These are phyloP conservation scores for Megacollybia marginata DNA, from an alignment of 768 basidiomycete species.

Conservation along the genomic window DNA sequence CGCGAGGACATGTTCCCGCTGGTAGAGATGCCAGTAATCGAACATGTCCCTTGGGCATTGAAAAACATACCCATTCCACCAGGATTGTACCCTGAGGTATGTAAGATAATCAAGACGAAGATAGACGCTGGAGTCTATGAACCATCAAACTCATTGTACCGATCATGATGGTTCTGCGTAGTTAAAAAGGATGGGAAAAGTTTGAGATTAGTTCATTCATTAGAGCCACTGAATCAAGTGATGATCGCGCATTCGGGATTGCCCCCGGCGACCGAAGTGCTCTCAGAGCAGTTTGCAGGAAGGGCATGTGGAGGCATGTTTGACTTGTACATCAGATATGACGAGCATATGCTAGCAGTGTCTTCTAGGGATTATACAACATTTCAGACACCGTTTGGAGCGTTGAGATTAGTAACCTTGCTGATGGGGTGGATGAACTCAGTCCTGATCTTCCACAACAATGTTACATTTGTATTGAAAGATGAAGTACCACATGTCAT, in stretches of 20 bases:
- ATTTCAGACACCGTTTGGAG: conserved; percentile 8
- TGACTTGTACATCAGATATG: conserved; percentile 7
- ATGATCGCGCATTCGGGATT: conserved; percentile 11
- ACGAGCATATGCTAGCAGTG: conserved; percentile 1
- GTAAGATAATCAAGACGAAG: no score
- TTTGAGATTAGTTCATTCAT: conserved; percentile 10
- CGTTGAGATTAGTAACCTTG: conserved; percentile 6
- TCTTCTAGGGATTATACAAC: conserved; percentile 9
- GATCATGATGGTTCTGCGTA: no score
- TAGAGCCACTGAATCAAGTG: conserved; percentile 12
- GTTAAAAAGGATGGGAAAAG: no score
- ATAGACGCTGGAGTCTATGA: no score
- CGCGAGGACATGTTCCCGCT: not conserved
- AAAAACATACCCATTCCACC: not conserved
- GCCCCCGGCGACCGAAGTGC: conserved; percentile 7
- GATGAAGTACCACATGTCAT: conserved; percentile 4
- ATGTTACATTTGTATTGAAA: conserved; percentile 16
- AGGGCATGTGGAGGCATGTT: conserved; percentile 1
- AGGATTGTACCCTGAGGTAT: no score
- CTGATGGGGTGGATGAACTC: conserved; percentile 14
- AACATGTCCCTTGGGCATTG: not conserved
- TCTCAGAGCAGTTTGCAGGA: conserved; percentile 10
- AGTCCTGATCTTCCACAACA: conserved; percentile 11
- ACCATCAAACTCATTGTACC: no score
- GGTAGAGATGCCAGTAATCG: not conserved